These are phyloP conservation scores for Suhomyces maxii DNA, from an alignment of 1,139 yeast species.

Conservation along the genomic window DNA sequence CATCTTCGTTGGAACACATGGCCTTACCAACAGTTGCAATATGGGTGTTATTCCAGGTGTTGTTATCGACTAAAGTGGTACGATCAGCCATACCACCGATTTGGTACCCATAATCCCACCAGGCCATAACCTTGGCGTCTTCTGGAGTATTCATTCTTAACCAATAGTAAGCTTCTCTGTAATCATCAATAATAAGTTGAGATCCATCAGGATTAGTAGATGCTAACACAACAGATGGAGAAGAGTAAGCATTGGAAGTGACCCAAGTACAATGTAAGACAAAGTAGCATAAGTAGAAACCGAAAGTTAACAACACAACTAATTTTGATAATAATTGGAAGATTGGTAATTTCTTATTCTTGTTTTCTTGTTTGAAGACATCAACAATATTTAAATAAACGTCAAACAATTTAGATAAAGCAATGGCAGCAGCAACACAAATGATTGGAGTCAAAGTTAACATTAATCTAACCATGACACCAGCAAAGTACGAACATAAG, in stretches of 20 bases:
- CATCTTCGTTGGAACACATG: conserved; percentile 87
- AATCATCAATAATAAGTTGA: conserved; percentile 86
- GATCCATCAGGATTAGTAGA: conserved; percentile 84
- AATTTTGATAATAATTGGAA: conserved; percentile 54
- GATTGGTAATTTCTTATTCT: conserved; percentile 23
- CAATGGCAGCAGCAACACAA: conserved; percentile 87
- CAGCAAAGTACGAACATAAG: conserved; percentile 94
- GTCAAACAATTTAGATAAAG: conserved; percentile 81
- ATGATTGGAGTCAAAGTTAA: conserved; percentile 93
- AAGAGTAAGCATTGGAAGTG: conserved; percentile 90
- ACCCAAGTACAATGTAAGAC: conserved; percentile 98
- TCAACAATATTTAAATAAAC: conserved; percentile 72
- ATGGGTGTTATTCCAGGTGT: conserved; percentile 99
- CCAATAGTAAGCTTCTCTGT: conserved; percentile 99
- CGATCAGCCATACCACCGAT: conserved; percentile 99
- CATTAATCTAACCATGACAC: conserved; percentile 99
- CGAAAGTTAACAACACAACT: conserved; percentile 68
- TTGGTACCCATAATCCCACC: conserved; percentile 99
- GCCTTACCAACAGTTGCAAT: conserved; percentile 99
- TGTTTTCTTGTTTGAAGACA: conserved; percentile 24
- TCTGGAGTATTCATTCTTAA: conserved; percentile 96
- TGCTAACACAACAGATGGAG: conserved; percentile 96
- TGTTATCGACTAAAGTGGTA: conserved; percentile 96
- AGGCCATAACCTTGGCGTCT: conserved; percentile 93
- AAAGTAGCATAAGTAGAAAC: conserved; percentile 74